Evolutionary conservation across 495 filamentous ascomycete species (phyloP).

Genomic region (Physcia stellaris): DNA sequence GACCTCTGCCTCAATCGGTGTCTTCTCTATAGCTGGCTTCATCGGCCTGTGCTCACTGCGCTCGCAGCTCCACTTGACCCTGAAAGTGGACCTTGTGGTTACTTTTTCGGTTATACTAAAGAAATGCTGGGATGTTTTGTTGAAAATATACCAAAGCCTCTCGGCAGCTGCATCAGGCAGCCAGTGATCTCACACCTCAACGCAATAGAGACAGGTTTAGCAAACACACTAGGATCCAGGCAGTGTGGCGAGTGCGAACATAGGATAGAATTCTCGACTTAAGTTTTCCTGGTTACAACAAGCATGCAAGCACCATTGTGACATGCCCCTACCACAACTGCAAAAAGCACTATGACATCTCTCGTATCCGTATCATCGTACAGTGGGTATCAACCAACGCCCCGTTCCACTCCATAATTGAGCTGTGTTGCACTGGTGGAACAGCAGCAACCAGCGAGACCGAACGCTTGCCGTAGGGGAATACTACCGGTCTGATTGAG

Average conservation of each 20-base stretch:
- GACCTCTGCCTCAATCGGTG: slow-evolving; percentile 60
- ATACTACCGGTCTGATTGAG: slow-evolving; percentile 26
- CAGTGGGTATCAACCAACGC: slow-evolving; percentile 25
- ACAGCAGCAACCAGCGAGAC: slow-evolving; percentile 10
- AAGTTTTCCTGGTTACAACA: too few species aligned
- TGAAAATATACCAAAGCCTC: too few species aligned
- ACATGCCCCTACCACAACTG: too few species aligned
- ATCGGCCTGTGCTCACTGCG: slow-evolving; percentile 60
- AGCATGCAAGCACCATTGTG: too few species aligned
- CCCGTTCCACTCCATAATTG: slow-evolving; percentile 12
- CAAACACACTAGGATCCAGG: too few species aligned
- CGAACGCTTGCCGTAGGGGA: slow-evolving; percentile 5
- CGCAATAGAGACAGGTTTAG: too few species aligned
- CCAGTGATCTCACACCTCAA: too few species aligned
- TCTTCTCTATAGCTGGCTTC: slow-evolving; percentile 64
- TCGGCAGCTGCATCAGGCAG: too few species aligned
- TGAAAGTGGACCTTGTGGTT: slow-evolving; percentile 48
- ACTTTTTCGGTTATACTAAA: slow-evolving; percentile 43
- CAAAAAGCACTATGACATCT: too few species aligned
- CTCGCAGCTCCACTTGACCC: slow-evolving; percentile 52
- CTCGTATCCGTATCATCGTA: slow-evolving; percentile 4
- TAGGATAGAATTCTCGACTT: too few species aligned
- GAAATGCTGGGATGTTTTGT: slow-evolving; percentile 22
- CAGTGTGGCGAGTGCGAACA: too few species aligned
- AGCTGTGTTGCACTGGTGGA: slow-evolving; percentile 5